Conservation (phyloP, 257 asterid genomes). For the Nemophila menziesii region DNA sequence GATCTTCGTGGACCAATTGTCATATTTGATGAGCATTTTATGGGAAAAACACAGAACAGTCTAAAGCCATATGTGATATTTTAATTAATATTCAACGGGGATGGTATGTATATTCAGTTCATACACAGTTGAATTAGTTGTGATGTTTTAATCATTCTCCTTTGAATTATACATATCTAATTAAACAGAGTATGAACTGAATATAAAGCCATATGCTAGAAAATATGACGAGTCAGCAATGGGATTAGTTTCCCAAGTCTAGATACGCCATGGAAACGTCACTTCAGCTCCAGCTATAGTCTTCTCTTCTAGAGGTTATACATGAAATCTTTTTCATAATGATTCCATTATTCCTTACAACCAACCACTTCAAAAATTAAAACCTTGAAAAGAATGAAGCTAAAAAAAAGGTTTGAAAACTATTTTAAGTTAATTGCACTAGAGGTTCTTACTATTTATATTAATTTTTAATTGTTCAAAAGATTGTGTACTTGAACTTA, state of each 20-base stretch:
- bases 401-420: too few species aligned
- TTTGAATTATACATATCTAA: constrained; percentile 36
- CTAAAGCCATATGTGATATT: constrained; percentile 21
- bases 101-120: too few species aligned
- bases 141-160: constrained; percentile 31
- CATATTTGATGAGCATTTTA: too few species aligned
- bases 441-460: too few species aligned
- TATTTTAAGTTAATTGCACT: too few species aligned
- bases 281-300: constrained; percentile 28
- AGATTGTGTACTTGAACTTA: too few species aligned
- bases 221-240: constrained; percentile 36
- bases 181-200: constrained; percentile 11
- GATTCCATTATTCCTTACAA: constrained; percentile 48
- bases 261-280: constrained; percentile 23
- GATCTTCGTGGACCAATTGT: too few species aligned
- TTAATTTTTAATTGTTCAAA: too few species aligned
- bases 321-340: constrained; percentile 43
- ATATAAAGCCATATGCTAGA: constrained; percentile 49
- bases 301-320: constrained; percentile 40
- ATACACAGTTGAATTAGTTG: too few species aligned
- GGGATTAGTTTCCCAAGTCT: constrained; percentile 30
- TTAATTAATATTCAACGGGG: constrained; percentile 27
- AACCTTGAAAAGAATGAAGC: too few species aligned
- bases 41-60: constrained; percentile 18
- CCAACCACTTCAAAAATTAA: constrained; percentile 28